Percentiles rank a stretch among this genome's conserved stretches.
phyloP scores from a whole-genome alignment of 345 rosid genomes.

The Eucalyptus tenuipes region DNA sequence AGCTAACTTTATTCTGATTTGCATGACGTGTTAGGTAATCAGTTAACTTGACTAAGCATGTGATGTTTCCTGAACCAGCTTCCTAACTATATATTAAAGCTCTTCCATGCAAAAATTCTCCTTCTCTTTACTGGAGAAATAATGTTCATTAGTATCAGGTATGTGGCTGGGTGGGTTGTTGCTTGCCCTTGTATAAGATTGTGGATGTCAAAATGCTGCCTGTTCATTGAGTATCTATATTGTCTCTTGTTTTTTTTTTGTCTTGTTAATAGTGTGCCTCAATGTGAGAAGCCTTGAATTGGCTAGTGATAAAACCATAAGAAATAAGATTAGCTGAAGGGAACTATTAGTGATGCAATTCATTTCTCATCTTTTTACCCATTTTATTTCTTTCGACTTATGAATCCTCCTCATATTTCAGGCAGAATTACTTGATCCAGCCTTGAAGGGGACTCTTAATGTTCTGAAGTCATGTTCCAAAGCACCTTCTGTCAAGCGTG shows the following conservation, averaged over 20 bases:
- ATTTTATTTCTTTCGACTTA: not conserved
- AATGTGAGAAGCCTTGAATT: not conserved
- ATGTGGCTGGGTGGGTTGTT: not conserved
- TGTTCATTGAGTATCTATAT: not conserved
- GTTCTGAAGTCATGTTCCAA: constrained; percentile 65
- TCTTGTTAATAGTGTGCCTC: not conserved
- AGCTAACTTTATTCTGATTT: not conserved
- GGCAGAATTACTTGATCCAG: constrained; percentile 82
- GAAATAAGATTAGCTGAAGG: not conserved
- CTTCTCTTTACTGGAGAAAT: not conserved
- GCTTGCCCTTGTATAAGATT: not conserved
- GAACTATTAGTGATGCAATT: not conserved
- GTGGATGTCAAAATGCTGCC: not conserved
- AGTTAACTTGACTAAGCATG: not conserved
- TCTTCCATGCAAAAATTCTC: not conserved
- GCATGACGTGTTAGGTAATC: not conserved
- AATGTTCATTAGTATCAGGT: not conserved
- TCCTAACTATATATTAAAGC: not conserved
- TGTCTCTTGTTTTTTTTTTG: not conserved
- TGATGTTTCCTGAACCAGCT: not conserved
- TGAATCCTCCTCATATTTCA: constrained; percentile 4
- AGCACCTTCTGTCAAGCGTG: constrained; percentile 50
- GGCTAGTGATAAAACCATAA: not conserved
- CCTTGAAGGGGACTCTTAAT: constrained; percentile 81
- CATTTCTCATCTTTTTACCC: not conserved